Percentiles rank a stretch among this genome's conserved stretches.
Evolutionary conservation across 2,329 filamentous ascomycete species (phyloP).

Genomic region (Penicillium hordei): DNA sequence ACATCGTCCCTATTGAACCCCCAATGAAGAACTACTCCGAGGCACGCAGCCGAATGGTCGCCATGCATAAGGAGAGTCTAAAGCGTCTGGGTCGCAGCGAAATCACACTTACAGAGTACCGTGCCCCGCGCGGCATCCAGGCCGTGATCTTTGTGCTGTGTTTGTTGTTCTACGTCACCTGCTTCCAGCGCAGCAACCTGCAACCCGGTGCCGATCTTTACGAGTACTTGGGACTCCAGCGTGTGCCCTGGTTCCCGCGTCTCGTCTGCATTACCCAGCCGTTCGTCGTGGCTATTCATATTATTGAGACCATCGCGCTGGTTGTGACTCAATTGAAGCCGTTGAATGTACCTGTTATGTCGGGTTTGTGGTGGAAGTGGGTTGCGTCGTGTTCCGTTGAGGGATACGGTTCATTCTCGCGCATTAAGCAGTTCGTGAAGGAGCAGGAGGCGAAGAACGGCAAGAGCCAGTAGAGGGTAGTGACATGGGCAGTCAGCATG

Average conservation of each 20-base stretch:
- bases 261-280: conserved; percentile 62
- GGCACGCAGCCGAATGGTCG: conserved; percentile 67
- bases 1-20: conserved; percentile 65
- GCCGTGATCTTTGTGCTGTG: conserved; percentile 57
- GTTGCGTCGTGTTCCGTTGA: conserved; percentile 53
- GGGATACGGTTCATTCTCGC: conserved; percentile 50
- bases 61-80: conserved; percentile 66
- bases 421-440: conserved; percentile 48
- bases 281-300: conserved; percentile 63
- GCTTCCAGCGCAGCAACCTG: conserved; percentile 53
- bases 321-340: conserved; percentile 47
- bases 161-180: conserved; percentile 55
- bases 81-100: conserved; percentile 60
- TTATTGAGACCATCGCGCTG: conserved; percentile 58
- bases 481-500: background rate
- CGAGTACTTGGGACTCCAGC: conserved; percentile 47
- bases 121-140: conserved; percentile 53
- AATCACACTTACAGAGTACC: conserved; percentile 55
- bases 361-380: conserved; percentile 56
- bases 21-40: conserved; percentile 68
- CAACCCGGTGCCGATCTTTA: conserved; percentile 53
- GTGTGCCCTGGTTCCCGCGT: conserved; percentile 60
- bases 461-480: conserved; percentile 23
- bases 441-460: conserved; percentile 38
- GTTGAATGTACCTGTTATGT: conserved; percentile 53